Conservation (phyloP, 78 protist species). For the Anaeramoeba flamelloides region DNA sequence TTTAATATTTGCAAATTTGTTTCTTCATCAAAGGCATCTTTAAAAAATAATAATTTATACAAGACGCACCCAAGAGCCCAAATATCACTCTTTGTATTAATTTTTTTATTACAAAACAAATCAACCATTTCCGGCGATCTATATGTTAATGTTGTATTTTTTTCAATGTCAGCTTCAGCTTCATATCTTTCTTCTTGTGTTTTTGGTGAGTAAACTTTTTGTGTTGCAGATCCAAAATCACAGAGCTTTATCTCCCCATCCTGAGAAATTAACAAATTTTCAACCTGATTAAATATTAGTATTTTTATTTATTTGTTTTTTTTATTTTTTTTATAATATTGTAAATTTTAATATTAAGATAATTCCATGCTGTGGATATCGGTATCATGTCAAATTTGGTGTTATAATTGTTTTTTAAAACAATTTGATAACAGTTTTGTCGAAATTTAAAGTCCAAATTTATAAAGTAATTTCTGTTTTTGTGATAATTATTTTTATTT, state of each 20-base stretch:
- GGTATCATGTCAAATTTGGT: no score
- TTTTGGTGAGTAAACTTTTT: no score
- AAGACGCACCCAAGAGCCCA: conserved; percentile 57
- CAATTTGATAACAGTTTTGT: no score
- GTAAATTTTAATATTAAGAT: no score
- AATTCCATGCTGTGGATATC: no score
- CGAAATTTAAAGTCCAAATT: no score
- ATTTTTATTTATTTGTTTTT: no score
- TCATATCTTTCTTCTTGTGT: no score
- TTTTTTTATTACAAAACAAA: conserved; percentile 31
- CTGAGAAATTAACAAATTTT: not conserved
- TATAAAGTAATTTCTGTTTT: no score
- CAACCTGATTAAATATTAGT: not conserved
- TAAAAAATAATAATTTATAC: conserved; percentile 39
- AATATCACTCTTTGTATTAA: conserved; percentile 44
- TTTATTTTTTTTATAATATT: no score
- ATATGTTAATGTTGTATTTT: conserved; percentile 39
- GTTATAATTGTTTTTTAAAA: no score
- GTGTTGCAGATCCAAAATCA: conserved; percentile 6
- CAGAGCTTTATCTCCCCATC: conserved; percentile 9
- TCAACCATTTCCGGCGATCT: conserved; percentile 66
- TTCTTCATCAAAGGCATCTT: conserved; percentile 39
- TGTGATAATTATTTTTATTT: no score
- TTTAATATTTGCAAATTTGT: conserved; percentile 22
- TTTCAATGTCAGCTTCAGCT: conserved; percentile 37